Evolutionary conservation across 768 basidiomycete species (phyloP).

Genomic region (Kwoniella sp.): DNA sequence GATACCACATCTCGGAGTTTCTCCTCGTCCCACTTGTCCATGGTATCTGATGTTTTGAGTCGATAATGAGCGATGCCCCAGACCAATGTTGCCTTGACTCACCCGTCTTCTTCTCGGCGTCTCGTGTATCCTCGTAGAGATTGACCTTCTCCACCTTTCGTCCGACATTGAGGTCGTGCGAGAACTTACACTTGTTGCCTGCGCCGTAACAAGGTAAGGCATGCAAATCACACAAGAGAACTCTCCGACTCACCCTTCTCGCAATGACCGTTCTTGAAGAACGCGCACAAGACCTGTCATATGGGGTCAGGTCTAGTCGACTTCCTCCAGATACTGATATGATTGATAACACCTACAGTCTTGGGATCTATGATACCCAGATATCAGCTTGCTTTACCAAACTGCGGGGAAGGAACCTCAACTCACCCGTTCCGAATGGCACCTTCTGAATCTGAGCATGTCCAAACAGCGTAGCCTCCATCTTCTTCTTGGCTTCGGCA

Average conservation of each 20-base stretch:
- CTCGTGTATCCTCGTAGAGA: slow-evolving; percentile 77
- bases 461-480: slow-evolving; percentile 76
- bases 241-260: slow-evolving; percentile 69
- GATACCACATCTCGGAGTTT: slow-evolving; percentile 83
- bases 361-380: slow-evolving; percentile 66
- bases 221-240: no score
- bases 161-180: slow-evolving; percentile 82
- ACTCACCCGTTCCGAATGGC: slow-evolving; percentile 73
- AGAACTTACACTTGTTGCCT: slow-evolving; percentile 77
- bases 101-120: slow-evolving; percentile 61
- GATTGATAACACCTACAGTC: slow-evolving; percentile 59
- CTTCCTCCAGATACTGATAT: no score
- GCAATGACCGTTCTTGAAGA: slow-evolving; percentile 85
- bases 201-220: not conserved
- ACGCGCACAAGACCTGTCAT: slow-evolving; percentile 71
- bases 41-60: slow-evolving; percentile 63
- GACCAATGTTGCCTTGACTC: slow-evolving; percentile 8
- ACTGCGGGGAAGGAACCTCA: not conserved
- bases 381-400: slow-evolving; percentile 1
- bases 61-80: not conserved
- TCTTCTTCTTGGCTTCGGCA: slow-evolving; percentile 52
- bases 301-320: no score
- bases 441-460: slow-evolving; percentile 54
- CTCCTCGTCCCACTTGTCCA: slow-evolving; percentile 97
- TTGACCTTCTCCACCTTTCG: slow-evolving; percentile 94